Evolutionary conservation across 179 eudicot genomes (phyloP).

Genomic region (Vitellaria paradoxa): DNA sequence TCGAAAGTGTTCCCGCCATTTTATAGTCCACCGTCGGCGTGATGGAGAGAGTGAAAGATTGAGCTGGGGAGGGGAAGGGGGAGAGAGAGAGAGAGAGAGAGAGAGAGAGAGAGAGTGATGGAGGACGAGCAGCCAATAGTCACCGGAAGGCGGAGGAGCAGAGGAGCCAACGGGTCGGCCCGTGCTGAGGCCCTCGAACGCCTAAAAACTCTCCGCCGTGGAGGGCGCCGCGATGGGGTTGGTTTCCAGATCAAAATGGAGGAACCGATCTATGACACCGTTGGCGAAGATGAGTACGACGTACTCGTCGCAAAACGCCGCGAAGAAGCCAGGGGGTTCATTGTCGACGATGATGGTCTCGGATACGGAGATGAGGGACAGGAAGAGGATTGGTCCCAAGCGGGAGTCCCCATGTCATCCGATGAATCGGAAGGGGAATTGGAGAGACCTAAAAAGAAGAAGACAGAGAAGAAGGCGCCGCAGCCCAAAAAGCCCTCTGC

Average conservation of each 20-base stretch:
- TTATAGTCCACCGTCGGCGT: no score
- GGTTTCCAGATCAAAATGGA: constrained; percentile 60
- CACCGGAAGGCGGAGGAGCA: constrained; percentile 49
- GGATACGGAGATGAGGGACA: constrained; percentile 90
- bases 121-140: constrained; percentile 39
- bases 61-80: not conserved
- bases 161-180: constrained; percentile 34
- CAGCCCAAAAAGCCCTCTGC: constrained; percentile 42
- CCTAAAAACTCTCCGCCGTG: constrained; percentile 51
- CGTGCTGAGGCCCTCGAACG: constrained; percentile 70
- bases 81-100: not conserved
- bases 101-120: constrained; percentile 31
- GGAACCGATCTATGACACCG: constrained; percentile 78
- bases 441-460: constrained; percentile 41
- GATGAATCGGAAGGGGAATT: constrained; percentile 35
- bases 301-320: constrained; percentile 74
- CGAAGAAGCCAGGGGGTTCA: constrained; percentile 55
- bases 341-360: constrained; percentile 67
- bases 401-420: constrained; percentile 26
- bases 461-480: constrained; percentile 37
- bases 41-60: no score
- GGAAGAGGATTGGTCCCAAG: constrained; percentile 58
- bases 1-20: no score
- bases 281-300: constrained; percentile 85
- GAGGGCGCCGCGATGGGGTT: constrained; percentile 38